Evolutionary conservation across 129 eudicot species (phyloP).

Genomic region (Saussurea involucrata): DNA sequence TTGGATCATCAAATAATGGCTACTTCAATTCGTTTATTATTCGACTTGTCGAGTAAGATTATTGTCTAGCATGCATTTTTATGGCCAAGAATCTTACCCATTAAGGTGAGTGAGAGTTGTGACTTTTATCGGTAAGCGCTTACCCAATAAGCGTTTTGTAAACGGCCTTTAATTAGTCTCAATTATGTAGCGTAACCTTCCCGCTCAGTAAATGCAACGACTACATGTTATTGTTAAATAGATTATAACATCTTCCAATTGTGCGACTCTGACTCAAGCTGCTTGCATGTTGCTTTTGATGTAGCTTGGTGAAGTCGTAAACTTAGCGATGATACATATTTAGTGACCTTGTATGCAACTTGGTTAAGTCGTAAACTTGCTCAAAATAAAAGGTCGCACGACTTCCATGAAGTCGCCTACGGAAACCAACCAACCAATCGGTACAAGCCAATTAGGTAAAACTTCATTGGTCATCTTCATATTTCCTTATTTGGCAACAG

Average conservation of each 20-base stretch:
- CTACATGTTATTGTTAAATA: background rate
- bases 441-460: background rate
- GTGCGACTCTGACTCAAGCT: background rate
- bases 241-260: background rate
- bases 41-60: too few species aligned
- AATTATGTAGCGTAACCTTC: background rate
- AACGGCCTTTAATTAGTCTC: background rate
- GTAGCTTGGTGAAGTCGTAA: background rate
- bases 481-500: background rate
- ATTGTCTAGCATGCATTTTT: background rate
- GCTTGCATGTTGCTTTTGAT: background rate
- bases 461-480: background rate
- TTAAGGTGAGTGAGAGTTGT: background rate
- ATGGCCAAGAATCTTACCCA: background rate
- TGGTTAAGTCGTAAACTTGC: background rate
- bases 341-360: background rate
- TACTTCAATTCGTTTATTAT: too few species aligned
- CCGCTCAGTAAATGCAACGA: background rate
- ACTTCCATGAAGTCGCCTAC: background rate
- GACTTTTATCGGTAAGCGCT: background rate
- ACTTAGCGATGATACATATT: background rate
- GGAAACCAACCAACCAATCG: background rate
- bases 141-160: too few species aligned
- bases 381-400: background rate
- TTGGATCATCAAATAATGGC: too few species aligned